A percentile compares a stretch with the other conserved stretches of the same genome.
Evolutionary conservation across 495 filamentous ascomycete species (phyloP).

Genomic region (Aspergillus coremiiformis): DNA sequence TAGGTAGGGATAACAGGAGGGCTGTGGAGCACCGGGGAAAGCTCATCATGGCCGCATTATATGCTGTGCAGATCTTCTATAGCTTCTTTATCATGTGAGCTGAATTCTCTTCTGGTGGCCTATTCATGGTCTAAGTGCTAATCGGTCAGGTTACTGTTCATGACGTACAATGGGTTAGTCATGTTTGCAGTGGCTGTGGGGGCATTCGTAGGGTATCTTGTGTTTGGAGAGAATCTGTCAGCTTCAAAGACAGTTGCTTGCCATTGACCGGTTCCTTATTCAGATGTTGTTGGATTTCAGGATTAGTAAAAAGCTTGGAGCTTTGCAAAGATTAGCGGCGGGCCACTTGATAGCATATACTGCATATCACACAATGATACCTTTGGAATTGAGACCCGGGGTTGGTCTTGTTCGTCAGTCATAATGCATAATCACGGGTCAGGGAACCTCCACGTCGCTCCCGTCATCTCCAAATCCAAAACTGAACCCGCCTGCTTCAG

Average conservation of each 20-base stretch:
- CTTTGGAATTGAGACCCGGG: neutral
- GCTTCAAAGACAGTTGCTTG: constrained; percentile 81
- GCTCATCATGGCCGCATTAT: constrained; percentile 70
- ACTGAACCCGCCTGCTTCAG: constrained; percentile 56
- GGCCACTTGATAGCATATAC: neutral
- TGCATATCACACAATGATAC: neutral
- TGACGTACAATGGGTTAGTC: constrained; percentile 98
- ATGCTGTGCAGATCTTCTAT: constrained; percentile 94
- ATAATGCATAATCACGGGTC: constrained; percentile 10
- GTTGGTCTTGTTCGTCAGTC: neutral
- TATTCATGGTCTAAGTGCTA: neutral
- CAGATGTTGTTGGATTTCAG: neutral
- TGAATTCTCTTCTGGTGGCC: neutral
- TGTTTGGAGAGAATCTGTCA: constrained; percentile 64
- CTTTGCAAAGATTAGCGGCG: neutral
- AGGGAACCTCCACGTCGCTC: constrained; percentile 50
- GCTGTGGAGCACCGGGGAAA: constrained; percentile 52
- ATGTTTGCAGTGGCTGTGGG: constrained; percentile 89
- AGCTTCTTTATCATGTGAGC: constrained; percentile 99
- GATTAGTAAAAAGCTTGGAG: neutral
- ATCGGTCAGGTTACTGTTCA: constrained; percentile 85
- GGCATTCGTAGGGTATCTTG: constrained; percentile 78
- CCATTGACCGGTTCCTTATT: constrained; percentile 50
- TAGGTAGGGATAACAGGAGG: constrained; percentile 47
- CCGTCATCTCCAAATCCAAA: constrained; percentile 72